Evolutionary conservation across 2,329 filamentous ascomycete species (phyloP), one percentile per base, ranked within the genome.

Genomic region (Hirsutella minnesotensis): DNA sequence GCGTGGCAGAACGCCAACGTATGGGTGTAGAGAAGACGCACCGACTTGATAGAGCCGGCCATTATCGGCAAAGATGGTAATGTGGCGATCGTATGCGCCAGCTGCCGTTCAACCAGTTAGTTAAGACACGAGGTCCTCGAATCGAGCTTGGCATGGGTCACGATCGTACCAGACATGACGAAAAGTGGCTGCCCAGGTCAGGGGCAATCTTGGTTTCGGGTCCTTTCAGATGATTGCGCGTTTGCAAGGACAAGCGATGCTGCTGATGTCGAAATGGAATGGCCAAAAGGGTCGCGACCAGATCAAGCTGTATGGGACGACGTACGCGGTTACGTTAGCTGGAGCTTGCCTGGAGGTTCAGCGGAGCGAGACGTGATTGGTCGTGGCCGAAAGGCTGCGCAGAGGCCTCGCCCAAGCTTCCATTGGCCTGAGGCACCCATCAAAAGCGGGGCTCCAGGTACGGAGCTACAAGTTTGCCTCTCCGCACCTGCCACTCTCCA

Each of bases 41-140:
- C 92, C 92, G 67, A 98, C 92, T 95, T 98, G 92, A 67, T 96
- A 98, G 64, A 98, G 75, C 64, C 92, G 82, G 60, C 92, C 92
- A 70, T 95, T 89, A 67, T 98, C 92, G 49, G 92, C 95, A 73
- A 98, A 98, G 75, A 98, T 96, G 63, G 92, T 98, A 60, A 98
- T 98, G 70, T 98, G 92, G 74, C 92, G 81, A 70, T 98, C 92
- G 70, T 94, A 96, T 61, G 87, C 89, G 68, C 86, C 83, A 69
- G 61, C 61, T 64, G 44, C 41, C 42, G 45, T 46, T 39, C 44
- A 46, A 53, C 16, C 43, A 39, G 53, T 62, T 56, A 63, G 58
- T 53, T 24, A 27, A 13, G 8, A n/a, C 16, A 19, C 31, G 18
- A 13, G 44, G 47, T 42, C 45, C 41, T 16, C n/a, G 24, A 21